Evolutionary conservation across 371 early-diverging fungal species (phyloP).

Genomic region (Mucor racemosus): DNA sequence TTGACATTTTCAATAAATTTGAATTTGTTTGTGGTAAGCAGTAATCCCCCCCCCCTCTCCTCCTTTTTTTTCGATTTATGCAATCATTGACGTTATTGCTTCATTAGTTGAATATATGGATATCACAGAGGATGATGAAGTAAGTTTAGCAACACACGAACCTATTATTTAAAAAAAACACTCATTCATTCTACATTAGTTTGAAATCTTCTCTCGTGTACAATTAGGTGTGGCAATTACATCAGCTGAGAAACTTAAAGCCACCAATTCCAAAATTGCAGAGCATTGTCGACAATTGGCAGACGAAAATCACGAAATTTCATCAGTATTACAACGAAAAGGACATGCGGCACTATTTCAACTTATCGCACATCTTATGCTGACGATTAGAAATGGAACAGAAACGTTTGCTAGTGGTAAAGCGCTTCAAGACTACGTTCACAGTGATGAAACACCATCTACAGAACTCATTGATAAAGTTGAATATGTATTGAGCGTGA

Average conservation of each 20-base stretch:
- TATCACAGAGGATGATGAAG: slow-evolving; percentile 37
- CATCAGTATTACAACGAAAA: neutral
- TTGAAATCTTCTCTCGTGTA: slow-evolving; percentile 42
- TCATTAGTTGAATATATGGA: slow-evolving; percentile 34
- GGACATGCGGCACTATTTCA: slow-evolving; percentile 11
- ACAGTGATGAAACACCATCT: neutral
- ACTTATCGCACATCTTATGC: slow-evolving; percentile 10
- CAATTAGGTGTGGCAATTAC: slow-evolving; percentile 43
- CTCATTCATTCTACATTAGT: slow-evolving; percentile 15
- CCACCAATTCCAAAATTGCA: slow-evolving; percentile 26
- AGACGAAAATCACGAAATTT: neutral
- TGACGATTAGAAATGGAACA: neutral
- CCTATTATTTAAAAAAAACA: neutral
- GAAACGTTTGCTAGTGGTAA: neutral
- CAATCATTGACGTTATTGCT: neutral
- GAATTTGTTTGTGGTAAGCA: slow-evolving; percentile 38
- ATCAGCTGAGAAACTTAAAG: slow-evolving; percentile 36
- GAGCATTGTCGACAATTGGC: slow-evolving; percentile 2
- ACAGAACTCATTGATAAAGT: neutral
- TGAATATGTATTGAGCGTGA: neutral
- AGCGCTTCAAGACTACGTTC: neutral
- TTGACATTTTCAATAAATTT: slow-evolving; percentile 25
- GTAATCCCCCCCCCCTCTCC: too few species aligned
- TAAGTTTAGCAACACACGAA: neutral
- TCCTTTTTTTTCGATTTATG: too few species aligned